A percentile compares a stretch with the other conserved stretches of the same genome.
Evolutionary conservation across 352 stramenopile genomes (phyloP).

Genomic region (Globisporangium lucens): DNA sequence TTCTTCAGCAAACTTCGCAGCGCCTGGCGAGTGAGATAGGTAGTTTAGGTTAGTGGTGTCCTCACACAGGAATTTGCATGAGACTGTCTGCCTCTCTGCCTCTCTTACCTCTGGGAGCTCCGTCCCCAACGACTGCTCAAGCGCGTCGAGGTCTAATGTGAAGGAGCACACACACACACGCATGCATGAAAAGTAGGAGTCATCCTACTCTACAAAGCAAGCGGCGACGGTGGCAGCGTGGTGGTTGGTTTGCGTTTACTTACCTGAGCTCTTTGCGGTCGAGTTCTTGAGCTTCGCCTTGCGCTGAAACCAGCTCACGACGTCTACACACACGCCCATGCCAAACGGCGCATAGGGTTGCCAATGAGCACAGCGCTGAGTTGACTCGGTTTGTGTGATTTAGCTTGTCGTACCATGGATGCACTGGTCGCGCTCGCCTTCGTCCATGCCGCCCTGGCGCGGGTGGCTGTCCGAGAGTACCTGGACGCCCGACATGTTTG

Average conservation of each 20-base stretch:
- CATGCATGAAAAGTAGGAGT: neutral
- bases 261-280: constrained; percentile 47
- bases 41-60: neutral
- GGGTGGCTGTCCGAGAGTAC: constrained; percentile 71
- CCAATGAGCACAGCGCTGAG: neutral
- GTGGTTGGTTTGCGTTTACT: neutral
- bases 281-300: constrained; percentile 59
- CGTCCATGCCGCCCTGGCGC: constrained; percentile 74
- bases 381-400: neutral
- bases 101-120: constrained; percentile 52
- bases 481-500: constrained; percentile 66
- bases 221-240: no score
- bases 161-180: neutral
- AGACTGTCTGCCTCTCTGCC: neutral
- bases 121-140: constrained; percentile 63
- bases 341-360: neutral
- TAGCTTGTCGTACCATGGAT: constrained; percentile 47
- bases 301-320: constrained; percentile 83
- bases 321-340: constrained; percentile 31
- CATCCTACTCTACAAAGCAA: neutral
- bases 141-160: constrained; percentile 54
- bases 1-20: constrained; percentile 64
- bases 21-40: constrained; percentile 22
- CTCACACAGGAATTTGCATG: neutral
- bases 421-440: constrained; percentile 76